Conservation (phyloP, 2,329 filamentous ascomycete genomes). For the Verticillium nonalfalfae region DNA sequence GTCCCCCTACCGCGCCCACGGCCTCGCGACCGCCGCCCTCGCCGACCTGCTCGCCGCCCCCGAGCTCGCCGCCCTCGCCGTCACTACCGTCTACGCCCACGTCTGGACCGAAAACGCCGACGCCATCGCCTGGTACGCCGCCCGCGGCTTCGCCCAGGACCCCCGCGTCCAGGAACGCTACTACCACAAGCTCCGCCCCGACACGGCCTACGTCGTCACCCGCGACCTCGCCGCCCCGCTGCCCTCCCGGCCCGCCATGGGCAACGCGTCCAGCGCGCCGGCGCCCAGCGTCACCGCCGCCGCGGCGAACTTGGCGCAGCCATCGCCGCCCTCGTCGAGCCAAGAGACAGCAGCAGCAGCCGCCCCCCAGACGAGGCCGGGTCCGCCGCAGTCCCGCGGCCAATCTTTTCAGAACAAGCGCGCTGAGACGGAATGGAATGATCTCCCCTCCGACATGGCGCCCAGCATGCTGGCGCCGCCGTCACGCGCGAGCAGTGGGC, state of each 20-base stretch:
- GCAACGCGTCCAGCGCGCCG: slow-evolving; percentile 7
- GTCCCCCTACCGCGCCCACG: slow-evolving; percentile 55
- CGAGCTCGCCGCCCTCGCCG: slow-evolving; percentile 23
- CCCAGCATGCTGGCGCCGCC: slow-evolving; percentile 16
- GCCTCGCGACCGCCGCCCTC: slow-evolving; percentile 51
- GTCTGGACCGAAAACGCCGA: slow-evolving; percentile 64
- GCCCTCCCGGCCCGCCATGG: slow-evolving; percentile 8
- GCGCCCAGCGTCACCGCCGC: slow-evolving; percentile 19
- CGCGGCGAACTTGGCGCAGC: slow-evolving; percentile 21
- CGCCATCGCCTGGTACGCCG: slow-evolving; percentile 55
- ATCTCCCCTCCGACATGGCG: slow-evolving; percentile 55
- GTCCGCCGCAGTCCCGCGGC: slow-evolving; percentile 31
- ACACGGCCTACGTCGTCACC: slow-evolving; percentile 54
- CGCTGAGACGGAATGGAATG: slow-evolving; percentile 60
- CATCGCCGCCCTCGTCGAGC: slow-evolving; percentile 7
- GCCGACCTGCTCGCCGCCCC: slow-evolving; percentile 41
- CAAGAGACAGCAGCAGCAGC: slow-evolving; percentile 3
- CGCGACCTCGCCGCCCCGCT: slow-evolving; percentile 28
- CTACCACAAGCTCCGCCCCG: slow-evolving; percentile 55
- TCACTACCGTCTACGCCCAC: slow-evolving; percentile 51
- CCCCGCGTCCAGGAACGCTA: slow-evolving; percentile 47
- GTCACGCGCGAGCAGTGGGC: slow-evolving; percentile 15
- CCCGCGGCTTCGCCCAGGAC: slow-evolving; percentile 47
- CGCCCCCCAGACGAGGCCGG: slow-evolving; percentile 15
- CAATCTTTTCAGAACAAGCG: slow-evolving; percentile 53